Evolutionary conservation across 208 protist genomes (phyloP).

Genomic region (Trypanosoma avium): DNA sequence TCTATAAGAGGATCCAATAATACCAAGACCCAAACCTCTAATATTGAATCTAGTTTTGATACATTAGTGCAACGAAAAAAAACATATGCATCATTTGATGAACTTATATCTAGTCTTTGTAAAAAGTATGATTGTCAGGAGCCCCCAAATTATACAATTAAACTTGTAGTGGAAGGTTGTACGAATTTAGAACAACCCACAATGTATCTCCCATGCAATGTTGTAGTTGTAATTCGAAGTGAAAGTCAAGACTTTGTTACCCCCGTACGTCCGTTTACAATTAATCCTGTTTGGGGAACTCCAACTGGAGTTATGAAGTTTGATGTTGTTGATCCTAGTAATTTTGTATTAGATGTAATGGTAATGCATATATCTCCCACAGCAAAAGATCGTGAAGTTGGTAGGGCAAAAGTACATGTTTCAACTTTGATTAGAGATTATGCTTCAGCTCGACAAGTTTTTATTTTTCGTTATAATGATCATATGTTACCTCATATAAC

Average conservation of each 20-base stretch:
- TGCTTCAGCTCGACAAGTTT: slow-evolving; percentile 60
- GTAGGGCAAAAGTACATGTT: slow-evolving; percentile 48
- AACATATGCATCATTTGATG: slow-evolving; percentile 53
- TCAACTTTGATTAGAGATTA: slow-evolving; percentile 44
- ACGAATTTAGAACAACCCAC: slow-evolving; percentile 53
- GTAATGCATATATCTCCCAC: slow-evolving; percentile 31
- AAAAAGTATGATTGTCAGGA: slow-evolving; percentile 44
- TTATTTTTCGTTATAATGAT: slow-evolving; percentile 49
- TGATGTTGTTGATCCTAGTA: slow-evolving; percentile 56
- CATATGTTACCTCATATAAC: slow-evolving; percentile 32
- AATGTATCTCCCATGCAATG: slow-evolving; percentile 57
- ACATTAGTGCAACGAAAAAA: too few relatives aligned
- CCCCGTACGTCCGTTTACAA: slow-evolving; percentile 25
- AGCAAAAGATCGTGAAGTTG: slow-evolving; percentile 57
- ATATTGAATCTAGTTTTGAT: background rate
- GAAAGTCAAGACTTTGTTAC: slow-evolving; percentile 57
- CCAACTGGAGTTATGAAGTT: slow-evolving; percentile 30
- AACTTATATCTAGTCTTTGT: slow-evolving; percentile 53
- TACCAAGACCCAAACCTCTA: slow-evolving; percentile 1
- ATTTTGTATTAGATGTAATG: slow-evolving; percentile 57
- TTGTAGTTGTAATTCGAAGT: slow-evolving; percentile 65
- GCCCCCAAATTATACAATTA: slow-evolving; percentile 32
- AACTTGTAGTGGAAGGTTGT: slow-evolving; percentile 61
- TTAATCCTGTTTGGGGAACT: slow-evolving; percentile 54
- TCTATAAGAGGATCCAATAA: slow-evolving; percentile 31